These are phyloP conservation scores for Ensete glaucum DNA, from an alignment of 176 grass and related monocot species.

Conservation along the genomic window DNA sequence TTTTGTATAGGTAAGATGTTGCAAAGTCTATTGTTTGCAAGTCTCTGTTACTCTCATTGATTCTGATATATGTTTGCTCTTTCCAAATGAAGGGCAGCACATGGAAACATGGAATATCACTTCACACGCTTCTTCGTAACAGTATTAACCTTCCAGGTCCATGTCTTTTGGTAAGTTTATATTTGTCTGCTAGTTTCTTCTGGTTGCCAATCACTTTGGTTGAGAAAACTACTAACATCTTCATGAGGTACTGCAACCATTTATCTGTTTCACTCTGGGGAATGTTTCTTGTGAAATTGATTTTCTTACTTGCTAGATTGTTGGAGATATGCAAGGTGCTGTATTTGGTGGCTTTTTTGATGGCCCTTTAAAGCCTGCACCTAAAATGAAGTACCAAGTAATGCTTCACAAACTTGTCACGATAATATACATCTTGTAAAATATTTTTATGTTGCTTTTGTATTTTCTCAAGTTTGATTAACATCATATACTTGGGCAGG, in stretches of 20 bases:
- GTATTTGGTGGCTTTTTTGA: slow-evolving; percentile 86
- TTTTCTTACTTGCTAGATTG: slow-evolving; percentile 42
- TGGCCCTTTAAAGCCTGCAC: slow-evolving; percentile 62
- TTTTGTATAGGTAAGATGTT: slow-evolving; percentile 73
- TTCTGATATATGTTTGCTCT: slow-evolving; percentile 37
- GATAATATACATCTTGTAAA: background rate
- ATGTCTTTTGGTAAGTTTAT: slow-evolving; percentile 59
- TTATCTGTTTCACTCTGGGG: background rate
- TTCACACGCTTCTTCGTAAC: slow-evolving; percentile 72
- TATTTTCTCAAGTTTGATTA: slow-evolving; percentile 1
- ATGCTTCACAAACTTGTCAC: background rate
- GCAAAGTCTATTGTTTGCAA: background rate
- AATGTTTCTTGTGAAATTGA: background rate
- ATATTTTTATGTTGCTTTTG: background rate
- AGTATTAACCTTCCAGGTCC: slow-evolving; percentile 54
- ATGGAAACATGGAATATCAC: slow-evolving; percentile 94
- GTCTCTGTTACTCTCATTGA: slow-evolving; percentile 1
- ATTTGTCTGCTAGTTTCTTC: background rate
- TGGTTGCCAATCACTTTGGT: background rate
- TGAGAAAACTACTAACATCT: no score
- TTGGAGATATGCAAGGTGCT: slow-evolving; percentile 67
- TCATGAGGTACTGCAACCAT: no score
- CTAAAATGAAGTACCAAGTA: slow-evolving; percentile 89
- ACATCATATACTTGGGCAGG: slow-evolving; percentile 36
- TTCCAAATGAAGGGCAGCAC: slow-evolving; percentile 68